Conservation (phyloP, 2,329 filamentous ascomycete genomes). For the Talaromyces sp. region DNA sequence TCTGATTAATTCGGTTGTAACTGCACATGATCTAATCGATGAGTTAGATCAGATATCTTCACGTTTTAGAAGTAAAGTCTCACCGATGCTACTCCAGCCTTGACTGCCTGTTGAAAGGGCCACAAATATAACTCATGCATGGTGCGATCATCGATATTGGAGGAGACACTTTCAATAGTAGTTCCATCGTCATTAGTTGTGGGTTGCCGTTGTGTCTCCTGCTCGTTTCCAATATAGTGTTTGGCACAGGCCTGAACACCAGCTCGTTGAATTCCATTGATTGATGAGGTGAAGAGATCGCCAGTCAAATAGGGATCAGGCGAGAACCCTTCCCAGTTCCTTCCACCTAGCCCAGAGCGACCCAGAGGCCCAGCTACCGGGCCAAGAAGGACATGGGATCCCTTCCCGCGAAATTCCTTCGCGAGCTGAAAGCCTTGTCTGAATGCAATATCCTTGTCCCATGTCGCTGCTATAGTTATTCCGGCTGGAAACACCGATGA, state of each 20-base stretch:
- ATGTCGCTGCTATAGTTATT: constrained; percentile 67
- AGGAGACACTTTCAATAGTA: constrained; percentile 13
- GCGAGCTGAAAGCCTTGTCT: constrained; percentile 58
- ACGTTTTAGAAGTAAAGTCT: neutral
- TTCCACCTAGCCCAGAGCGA: constrained; percentile 40
- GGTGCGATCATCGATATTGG: constrained; percentile 64
- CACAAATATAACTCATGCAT: constrained; percentile 76
- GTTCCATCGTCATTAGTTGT: neutral
- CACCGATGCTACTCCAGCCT: constrained; percentile 60
- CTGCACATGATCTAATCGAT: constrained; percentile 47
- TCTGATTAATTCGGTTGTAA: constrained; percentile 72
- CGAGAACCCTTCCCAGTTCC: constrained; percentile 50
- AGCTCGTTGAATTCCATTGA: constrained; percentile 45
- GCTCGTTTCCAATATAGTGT: constrained; percentile 15
- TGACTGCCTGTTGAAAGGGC: constrained; percentile 75
- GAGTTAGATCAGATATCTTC: neutral
- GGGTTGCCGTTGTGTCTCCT: constrained; percentile 38
- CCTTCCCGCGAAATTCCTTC: constrained; percentile 47
- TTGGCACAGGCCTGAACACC: constrained; percentile 42
- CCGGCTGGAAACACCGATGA: constrained; percentile 71
- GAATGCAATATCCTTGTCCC: constrained; percentile 60
- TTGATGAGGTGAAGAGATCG: constrained; percentile 41
- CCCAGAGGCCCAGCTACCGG: constrained; percentile 47
- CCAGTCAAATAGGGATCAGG: constrained; percentile 46
- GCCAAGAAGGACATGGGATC: constrained; percentile 47